Evolutionary conservation across 495 filamentous ascomycete species (phyloP), one percentile per base, ranked within the genome.

Genomic region (Astrothelium subdiscretum): DNA sequence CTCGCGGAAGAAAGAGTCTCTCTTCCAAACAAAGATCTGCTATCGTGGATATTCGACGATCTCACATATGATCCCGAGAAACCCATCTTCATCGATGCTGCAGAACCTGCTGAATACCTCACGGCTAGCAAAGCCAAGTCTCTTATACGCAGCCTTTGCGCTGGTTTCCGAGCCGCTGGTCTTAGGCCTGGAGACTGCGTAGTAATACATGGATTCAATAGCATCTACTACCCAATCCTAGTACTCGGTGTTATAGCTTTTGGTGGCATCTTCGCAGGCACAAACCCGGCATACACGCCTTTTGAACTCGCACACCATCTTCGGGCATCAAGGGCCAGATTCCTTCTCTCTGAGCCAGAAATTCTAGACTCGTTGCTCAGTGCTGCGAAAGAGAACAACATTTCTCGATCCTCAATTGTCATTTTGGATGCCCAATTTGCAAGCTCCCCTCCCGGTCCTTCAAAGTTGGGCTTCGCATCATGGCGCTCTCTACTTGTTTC

Each of bases 331-430:
- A 66, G 73, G 52, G 65, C 76, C 15, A 73, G 72, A 48, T 77
- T 73, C 52, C 24, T 79, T 0, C 63, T 83, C 3, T 70, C 79
- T 1, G 78, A 82, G 66, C 78, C 80, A 11, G 80, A 79, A 44
- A 70, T 82, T 3, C 60, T 88, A 4, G 65, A 71, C 0, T 59
- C 73, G 0, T 66, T 81, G 0, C 54, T 76, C 2, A 67, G 70
- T 12, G 82, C 80, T 13, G 78, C 79, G 1, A 63, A 72, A 20
- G 72, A 77, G 26, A 70, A 65, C 27, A 65, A 69, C 0, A 72
- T 85, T n/a, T 70, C 77, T 0, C 62, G 62, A 1, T 63, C 70
- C 0, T 76, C 75, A 15, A 63, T 83, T 1, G 84, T 87, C 68
- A 73, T 87, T 60, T 80, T 88, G 61, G 77, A 86, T 22, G 24